Evolutionary conservation across 2,329 filamentous ascomycete genomes (phyloP), one percentile per base, ranked within the genome.

Genomic region (Pseudogymnoascus sp.): DNA sequence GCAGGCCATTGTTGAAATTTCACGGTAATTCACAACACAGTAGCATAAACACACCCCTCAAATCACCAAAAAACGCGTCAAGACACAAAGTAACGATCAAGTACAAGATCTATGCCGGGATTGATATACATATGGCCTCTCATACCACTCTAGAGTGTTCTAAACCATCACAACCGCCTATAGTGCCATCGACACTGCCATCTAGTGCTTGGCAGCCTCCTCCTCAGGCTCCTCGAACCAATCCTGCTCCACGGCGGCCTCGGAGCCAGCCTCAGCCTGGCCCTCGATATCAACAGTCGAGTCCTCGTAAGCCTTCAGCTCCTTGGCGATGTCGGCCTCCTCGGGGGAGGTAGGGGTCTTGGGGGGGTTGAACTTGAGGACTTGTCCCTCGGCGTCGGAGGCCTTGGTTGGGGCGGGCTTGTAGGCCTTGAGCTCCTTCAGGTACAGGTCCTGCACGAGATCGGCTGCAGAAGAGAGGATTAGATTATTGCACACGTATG

Each of bases 371-470:
- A 97, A 99, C 77, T 87, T 90, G 77, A 95, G 90, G 72, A 97
- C 95, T 72, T 96, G 89, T 75, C 91, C 93, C 71, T 93, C 88
- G 75, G 93, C 82, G 75, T 97, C 95, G 72, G 86, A 85, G 68
- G 91, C 83, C 84, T 97, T 96, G 80, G 93, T 76, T 70, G 86
- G 82, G 64, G 90, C 82, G 68, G 88, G 82, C 86, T 97, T 97
- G 89, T 96, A 97, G 79, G 87, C 86, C 82, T 93, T 95, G 76
- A 99, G 87, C 80, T 97, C 93, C 78, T 88, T 89, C 72, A 99
- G 87, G 84, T 99, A 99, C 75, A 99, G 86, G 77, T 97, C 93
- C 81, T 97, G 95, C 72, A 99, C 91, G 74, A 96, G 87, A 79
- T 99, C 95, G 86, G 91, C 95, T 97, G 75, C 7, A 26, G 29